Base-by-base conservation (phyloP, 306 rosid genomes). In the Crotalaria pallida region DNA sequence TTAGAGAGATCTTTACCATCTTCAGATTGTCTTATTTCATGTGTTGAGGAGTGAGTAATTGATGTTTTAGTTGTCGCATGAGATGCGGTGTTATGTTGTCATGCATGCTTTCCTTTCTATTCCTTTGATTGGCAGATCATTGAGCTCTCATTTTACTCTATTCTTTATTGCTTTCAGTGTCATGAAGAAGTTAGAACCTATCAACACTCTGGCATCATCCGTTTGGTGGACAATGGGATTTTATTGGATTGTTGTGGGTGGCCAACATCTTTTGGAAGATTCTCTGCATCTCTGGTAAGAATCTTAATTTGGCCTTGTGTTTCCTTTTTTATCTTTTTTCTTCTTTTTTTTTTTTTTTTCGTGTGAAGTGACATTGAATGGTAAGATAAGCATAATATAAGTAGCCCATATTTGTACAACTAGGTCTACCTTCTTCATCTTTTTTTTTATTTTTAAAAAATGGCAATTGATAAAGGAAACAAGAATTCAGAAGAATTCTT, bases 141-240 rank as follows among this genome's bases (percentile, higher is more conserved):
- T 65, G 56, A 75, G 64, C 19, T 71, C 58, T 52, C 49, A 38
- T 67, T 50, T 71, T 34, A 59, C 49, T 51, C 16, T 58, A 10
- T 65, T 52, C 36, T 36, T 64, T 26, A 7, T 76, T 67, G 33
- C 44, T 81, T 78, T 57, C 82, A 91, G 97, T 77, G 45, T 81
- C 57, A 38, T 76, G 80, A 91, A 84, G 80, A 91, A 79, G 80
- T 44, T 86, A 74, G 92, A 91, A 69, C 84, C 95, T 2, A 59
- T 83, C 61, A 88, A 84, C 79, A 81, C 92, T 6, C 53, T 84
- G 50, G 65, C 87, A 41, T 91, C 97, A 3, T 88, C 90, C 11
- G 61, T 91, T 60, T 91, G 97, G 97, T 91, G 97, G 97, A 82
- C 83, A 50, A 72, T 86, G 55, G 97, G 97, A 69, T 91, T 91